Evolutionary conservation across 257 asterid genomes (phyloP).

Genomic region (Striga asiatica): DNA sequence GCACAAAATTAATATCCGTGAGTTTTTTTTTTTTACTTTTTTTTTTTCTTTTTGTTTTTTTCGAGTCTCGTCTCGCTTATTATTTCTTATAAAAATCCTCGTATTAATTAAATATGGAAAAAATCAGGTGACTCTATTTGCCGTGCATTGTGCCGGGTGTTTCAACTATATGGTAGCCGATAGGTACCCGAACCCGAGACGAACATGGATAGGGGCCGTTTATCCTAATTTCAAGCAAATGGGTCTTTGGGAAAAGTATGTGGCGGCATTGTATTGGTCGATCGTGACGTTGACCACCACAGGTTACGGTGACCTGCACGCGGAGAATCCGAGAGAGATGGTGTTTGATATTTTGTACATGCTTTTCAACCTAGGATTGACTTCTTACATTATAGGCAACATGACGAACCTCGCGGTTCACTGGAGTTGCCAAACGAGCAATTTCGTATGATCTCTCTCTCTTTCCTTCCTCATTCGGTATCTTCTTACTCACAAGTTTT

Average conservation of each 20-base stretch:
- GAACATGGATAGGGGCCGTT: conserved; percentile 50
- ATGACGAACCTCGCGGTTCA: conserved; percentile 60
- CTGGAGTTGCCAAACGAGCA: conserved; percentile 40
- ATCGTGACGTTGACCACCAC: conserved; percentile 52
- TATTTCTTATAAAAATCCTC: neutral
- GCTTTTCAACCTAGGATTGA: conserved; percentile 55
- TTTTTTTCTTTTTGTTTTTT: too few species aligned
- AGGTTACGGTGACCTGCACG: conserved; percentile 63
- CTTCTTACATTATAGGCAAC: conserved; percentile 54
- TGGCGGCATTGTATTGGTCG: conserved; percentile 52
- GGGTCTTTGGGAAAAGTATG: conserved; percentile 39
- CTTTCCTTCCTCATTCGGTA: neutral
- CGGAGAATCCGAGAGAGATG: conserved; percentile 51
- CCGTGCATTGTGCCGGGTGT: conserved; percentile 54
- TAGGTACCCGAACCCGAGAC: conserved; percentile 25
- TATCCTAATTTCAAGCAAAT: conserved; percentile 35
- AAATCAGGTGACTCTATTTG: conserved; percentile 52
- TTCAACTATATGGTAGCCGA: conserved; percentile 44
- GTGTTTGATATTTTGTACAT: conserved; percentile 41
- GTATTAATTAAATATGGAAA: neutral
- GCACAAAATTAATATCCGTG: conserved; percentile 57
- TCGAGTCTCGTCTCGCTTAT: too few species aligned
- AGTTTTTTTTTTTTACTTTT: neutral
- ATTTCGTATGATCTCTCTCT: conserved; percentile 27
- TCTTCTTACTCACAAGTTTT: neutral